Base-by-base conservation (phyloP, 768 basidiomycete species). In the Zangia roseola region DNA sequence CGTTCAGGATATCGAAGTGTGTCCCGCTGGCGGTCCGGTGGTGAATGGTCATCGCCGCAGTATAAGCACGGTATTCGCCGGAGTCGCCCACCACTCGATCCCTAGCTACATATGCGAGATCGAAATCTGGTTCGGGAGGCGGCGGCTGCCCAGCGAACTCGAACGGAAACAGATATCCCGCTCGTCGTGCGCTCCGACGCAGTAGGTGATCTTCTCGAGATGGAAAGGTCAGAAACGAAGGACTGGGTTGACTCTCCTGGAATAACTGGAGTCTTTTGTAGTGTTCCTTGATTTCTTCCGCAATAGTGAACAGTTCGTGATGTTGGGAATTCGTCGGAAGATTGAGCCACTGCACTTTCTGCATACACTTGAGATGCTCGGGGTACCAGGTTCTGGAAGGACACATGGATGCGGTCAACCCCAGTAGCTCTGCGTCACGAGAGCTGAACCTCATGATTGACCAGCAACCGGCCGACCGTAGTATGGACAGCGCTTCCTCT, bases 301-400 rank as follows among this genome's bases (percentile, higher is more conserved):
- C 54, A 16, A 54, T 47, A 13, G 47, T 5, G 25, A 60, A 54
- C 40, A 74, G 57, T 4, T 47, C 61, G 41, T 62, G 55, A 44
- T 72, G 67, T 39, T 75, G 74, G 3, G 69, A 54, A 23, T 52
- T 42, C 2, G 59, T 16, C 6, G 55, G 45, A 45, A 61, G 50
- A 14, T 44, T 14, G 19, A 19, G 45, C 77, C 76, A 58, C 4
- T 59, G 24, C 0, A 76, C 68, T 3, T 53, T 64, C 52, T 79
- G 71, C 75, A 78, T 79, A 17, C 52, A 56, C 9, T 30, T 52
- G 14, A 70, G 57, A 33, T 73, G 65, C 9, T 20, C 5, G 0
- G 77, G 76, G 54, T 76, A 72, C 55, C 68, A 79, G 3, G 42
- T 40, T 10, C 75, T 56, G 4, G 16, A 14, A 1, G 76, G 71